These are phyloP conservation scores for Chrysoporthe puriensis DNA, from an alignment of 2,329 filamentous ascomycete genomes.

Conservation along the genomic window DNA sequence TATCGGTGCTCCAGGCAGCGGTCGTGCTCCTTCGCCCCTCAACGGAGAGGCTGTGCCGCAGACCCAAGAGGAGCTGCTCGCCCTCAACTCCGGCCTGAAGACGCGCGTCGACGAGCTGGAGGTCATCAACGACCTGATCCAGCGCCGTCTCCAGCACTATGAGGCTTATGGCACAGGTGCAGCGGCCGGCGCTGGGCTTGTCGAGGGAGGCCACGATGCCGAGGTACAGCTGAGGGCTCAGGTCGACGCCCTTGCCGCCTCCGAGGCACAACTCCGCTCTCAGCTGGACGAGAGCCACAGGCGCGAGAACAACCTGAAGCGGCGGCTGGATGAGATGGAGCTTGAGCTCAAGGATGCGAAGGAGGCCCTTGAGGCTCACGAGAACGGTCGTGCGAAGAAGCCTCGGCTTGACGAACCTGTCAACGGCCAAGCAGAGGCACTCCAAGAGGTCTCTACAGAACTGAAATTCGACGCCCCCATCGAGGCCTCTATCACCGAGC, in stretches of 20 bases:
- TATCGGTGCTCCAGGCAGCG: slow-evolving; percentile 52
- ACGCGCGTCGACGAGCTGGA: slow-evolving; percentile 95
- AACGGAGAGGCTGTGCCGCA: slow-evolving; percentile 71
- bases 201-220: slow-evolving; percentile 57
- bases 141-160: slow-evolving; percentile 71
- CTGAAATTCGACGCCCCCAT: neutral
- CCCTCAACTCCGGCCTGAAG: slow-evolving; percentile 84
- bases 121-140: slow-evolving; percentile 86
- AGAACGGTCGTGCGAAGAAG: slow-evolving; percentile 38
- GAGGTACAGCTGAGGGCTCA: slow-evolving; percentile 61
- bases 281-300: slow-evolving; percentile 77
- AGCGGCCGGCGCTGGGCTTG: slow-evolving; percentile 35
- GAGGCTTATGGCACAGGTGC: slow-evolving; percentile 67
- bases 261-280: slow-evolving; percentile 53
- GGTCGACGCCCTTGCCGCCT: slow-evolving; percentile 50
- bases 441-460: slow-evolving; percentile 2
- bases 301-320: slow-evolving; percentile 80
- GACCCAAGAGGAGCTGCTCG: slow-evolving; percentile 78
- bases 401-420: slow-evolving; percentile 35
- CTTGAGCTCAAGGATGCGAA: slow-evolving; percentile 52
- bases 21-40: slow-evolving; percentile 51
- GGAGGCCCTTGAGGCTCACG: slow-evolving; percentile 34
- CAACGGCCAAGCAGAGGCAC: slow-evolving; percentile 15
- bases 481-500: neutral
- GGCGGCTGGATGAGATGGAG: slow-evolving; percentile 79